A percentile compares a stretch with the other conserved stretches of the same genome.
Conservation (phyloP, 164 flowering plant species). For the Vitis rotundifolia region DNA sequence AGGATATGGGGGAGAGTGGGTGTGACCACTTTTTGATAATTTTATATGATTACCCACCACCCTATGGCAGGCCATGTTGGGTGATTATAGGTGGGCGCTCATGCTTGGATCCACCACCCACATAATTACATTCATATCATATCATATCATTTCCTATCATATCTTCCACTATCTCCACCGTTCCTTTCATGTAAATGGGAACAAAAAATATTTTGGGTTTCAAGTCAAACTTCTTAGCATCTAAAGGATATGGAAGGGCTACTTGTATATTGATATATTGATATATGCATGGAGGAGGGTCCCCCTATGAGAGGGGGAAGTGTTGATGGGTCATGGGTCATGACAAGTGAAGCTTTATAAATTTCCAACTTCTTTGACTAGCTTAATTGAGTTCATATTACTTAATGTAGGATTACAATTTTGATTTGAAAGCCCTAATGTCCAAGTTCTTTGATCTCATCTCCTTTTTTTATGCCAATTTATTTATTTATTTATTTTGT, state of each 20-base stretch:
- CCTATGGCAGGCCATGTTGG: slow-evolving; percentile 4
- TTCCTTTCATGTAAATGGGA: slow-evolving; percentile 3
- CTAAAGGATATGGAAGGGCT: not conserved
- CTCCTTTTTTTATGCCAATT: too few relatives aligned
- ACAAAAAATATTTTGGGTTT: slow-evolving; percentile 3
- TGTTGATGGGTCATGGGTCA: too few relatives aligned
- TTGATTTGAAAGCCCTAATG: too few relatives aligned
- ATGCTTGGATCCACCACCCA: slow-evolving; percentile 2
- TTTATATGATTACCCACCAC: slow-evolving; percentile 14
- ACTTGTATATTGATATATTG: not conserved
- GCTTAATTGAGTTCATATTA: too few relatives aligned
- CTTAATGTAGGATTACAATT: too few relatives aligned
- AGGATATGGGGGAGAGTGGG: not conserved
- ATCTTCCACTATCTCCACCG: slow-evolving; percentile 14
- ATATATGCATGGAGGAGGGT: not conserved
- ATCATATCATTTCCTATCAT: slow-evolving; percentile 16
- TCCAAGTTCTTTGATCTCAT: too few relatives aligned
- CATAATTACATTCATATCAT: slow-evolving; percentile 4
- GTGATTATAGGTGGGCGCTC: not conserved
- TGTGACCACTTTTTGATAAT: slow-evolving; percentile 14
- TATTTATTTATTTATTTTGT: too few relatives aligned
- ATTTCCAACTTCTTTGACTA: too few relatives aligned
- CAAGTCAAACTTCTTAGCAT: not conserved
- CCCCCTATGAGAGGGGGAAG: too few relatives aligned
- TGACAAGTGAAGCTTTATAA: too few relatives aligned